phyloP scores from a whole-genome alignment of 108 stramenopile genomes.

The Aurantiochytrium sp. region DNA sequence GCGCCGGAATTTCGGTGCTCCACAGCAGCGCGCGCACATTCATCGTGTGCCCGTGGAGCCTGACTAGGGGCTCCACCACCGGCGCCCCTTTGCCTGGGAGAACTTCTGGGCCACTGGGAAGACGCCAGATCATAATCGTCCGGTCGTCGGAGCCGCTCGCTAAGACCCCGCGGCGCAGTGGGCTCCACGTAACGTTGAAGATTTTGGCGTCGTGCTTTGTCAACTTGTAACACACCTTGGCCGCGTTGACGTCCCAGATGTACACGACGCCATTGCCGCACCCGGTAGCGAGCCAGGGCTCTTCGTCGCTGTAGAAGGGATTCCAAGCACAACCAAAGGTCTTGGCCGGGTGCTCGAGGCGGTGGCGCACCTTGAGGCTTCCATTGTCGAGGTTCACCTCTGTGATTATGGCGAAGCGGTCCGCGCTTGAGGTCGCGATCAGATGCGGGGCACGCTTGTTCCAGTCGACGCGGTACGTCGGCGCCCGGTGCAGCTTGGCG shows the following conservation, averaged over 20 bases:
- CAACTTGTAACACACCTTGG: neutral
- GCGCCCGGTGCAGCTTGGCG: neutral
- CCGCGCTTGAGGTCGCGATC: neutral
- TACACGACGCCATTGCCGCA: neutral
- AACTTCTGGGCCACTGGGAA: too few relatives aligned
- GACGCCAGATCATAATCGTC: neutral
- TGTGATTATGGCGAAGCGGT: neutral
- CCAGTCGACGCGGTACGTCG: neutral
- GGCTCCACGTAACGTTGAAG: constrained; percentile 19
- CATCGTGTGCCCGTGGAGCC: neutral
- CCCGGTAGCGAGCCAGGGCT: neutral
- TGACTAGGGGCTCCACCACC: neutral
- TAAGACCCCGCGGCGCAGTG: neutral
- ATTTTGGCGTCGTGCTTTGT: neutral
- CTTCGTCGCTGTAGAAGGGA: neutral
- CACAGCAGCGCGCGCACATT: neutral
- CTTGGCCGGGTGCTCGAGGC: neutral
- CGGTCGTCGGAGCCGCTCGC: constrained; percentile 15
- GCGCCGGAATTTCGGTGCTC: neutral
- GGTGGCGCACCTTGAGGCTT: neutral
- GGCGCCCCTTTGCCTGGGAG: neutral
- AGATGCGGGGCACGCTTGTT: neutral
- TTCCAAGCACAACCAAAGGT: constrained; percentile 4
- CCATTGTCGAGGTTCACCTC: neutral
- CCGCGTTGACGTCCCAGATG: neutral